Base-by-base conservation (phyloP, 2,329 filamentous ascomycete genomes). In the Trichophyton benhamiae region DNA sequence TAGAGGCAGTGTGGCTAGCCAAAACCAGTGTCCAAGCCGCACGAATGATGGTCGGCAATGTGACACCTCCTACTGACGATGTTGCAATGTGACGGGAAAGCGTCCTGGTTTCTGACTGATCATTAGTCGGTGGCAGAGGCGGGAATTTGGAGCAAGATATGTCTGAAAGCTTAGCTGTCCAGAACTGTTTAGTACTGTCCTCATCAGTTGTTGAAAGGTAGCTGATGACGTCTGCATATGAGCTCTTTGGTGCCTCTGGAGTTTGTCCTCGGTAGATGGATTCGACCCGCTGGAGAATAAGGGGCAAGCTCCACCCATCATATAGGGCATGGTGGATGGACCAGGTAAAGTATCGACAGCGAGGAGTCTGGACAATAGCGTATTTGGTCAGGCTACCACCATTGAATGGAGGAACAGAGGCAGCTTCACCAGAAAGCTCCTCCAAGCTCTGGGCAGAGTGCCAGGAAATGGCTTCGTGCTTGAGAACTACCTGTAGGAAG, bases 241-340 rank as follows among this genome's bases (percentile, higher is more conserved):
- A 63, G 20, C 60, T 61, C 9, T 65, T 46, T 6, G 55, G 52
- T 36, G 22, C 22, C 7, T 48, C 27, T n/a, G 60, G 60, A 8
- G 22, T 13, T 17, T 63, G 20, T 17, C 61, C 61, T 15, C 62
- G 65, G 62, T 76, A 76, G 17, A 72, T 70, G 27, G 72, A 68
- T 46, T 75, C 70, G 2, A 77, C 70, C 61, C 70, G 70, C 15
- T 69, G 66, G 52, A 75, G 68, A 27, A 77, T 68, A 13, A 75
- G 66, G 2, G 72, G 69, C 58, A 76, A 66, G 52, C 73, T 76
- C 75, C 73, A 78, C 8, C 79, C 80, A 68, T 82, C 80, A 63
- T 81, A 82, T 1, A 82, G 69, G 3, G 78, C 78, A 60, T 82
- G 79, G 62, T 82, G 79, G 58, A 79, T 74, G 0, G 77, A 78